Conservation (phyloP, 2,329 filamentous ascomycete species). For the Hypoxylon sp. region DNA sequence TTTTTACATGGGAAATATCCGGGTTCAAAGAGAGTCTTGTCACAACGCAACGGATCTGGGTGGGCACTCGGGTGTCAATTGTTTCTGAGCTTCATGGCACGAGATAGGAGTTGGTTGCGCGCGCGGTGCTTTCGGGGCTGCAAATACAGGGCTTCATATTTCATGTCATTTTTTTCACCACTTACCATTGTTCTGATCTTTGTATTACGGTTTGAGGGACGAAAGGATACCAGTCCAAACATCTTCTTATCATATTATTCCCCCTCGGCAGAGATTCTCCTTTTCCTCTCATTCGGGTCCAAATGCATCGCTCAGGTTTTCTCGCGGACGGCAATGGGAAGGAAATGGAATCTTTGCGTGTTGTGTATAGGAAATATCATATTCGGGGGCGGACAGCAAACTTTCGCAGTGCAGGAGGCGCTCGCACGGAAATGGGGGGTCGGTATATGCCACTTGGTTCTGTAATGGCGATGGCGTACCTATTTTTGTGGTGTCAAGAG, state of each 20-base stretch:
- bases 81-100: conserved; percentile 43
- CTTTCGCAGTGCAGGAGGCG: conserved; percentile 24
- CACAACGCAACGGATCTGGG: conserved; percentile 45
- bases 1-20: conserved; percentile 45
- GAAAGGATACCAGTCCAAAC: conserved; percentile 31
- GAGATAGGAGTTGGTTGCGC: conserved; percentile 51
- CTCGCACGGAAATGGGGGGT: conserved; percentile 12
- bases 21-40: conserved; percentile 46
- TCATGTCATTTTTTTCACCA: conserved; percentile 27
- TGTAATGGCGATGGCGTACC: conserved; percentile 27
- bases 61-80: conserved; percentile 44
- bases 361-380: conserved; percentile 36
- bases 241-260: conserved; percentile 35
- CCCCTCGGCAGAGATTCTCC: conserved; percentile 30
- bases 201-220: conserved; percentile 34
- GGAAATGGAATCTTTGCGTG: conserved; percentile 19
- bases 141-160: conserved; percentile 48
- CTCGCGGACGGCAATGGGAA: conserved; percentile 22
- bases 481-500: conserved; percentile 23
- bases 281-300: too few species aligned
- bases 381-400: conserved; percentile 25
- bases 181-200: conserved; percentile 20
- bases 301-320: conserved; percentile 23
- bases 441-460: conserved; percentile 21
- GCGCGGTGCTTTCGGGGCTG: conserved; percentile 43